These are phyloP conservation scores for Linum trigynum DNA, from an alignment of 345 rosid species.

Conservation along the genomic window DNA sequence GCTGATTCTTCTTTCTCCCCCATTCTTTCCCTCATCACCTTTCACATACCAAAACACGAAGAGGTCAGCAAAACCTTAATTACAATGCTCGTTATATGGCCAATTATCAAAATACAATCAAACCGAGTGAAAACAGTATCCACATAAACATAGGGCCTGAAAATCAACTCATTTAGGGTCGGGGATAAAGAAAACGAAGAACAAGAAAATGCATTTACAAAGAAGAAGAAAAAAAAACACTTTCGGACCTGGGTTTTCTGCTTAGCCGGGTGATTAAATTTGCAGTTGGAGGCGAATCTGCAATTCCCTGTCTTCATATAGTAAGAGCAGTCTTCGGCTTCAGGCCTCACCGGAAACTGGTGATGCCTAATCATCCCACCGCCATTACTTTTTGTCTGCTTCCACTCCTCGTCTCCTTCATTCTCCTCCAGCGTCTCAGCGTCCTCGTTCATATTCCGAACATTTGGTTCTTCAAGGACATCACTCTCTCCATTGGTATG, in stretches of 20 bases:
- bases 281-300: constrained; percentile 78
- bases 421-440: constrained; percentile 1
- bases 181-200: not conserved
- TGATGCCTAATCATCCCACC: not conserved
- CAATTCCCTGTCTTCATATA: constrained; percentile 77
- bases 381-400: constrained; percentile 2
- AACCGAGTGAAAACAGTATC: not conserved
- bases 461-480: not conserved
- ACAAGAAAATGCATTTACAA: not conserved
- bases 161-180: not conserved
- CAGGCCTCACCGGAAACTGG: constrained; percentile 62
- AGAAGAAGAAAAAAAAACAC: not conserved
- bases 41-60: not conserved
- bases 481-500: constrained; percentile 9
- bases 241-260: constrained; percentile 42
- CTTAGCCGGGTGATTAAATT: constrained; percentile 74
- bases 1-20: constrained; percentile 51
- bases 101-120: not conserved
- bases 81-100: too few relatives aligned
- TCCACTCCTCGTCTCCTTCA: not conserved
- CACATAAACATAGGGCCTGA: not conserved
- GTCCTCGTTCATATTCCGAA: not conserved
- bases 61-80: not conserved
- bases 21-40: constrained; percentile 54
- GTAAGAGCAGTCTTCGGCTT: constrained; percentile 72